Conservation (phyloP, 148 eudicot species). For the Rhododendron ovatum region DNA sequence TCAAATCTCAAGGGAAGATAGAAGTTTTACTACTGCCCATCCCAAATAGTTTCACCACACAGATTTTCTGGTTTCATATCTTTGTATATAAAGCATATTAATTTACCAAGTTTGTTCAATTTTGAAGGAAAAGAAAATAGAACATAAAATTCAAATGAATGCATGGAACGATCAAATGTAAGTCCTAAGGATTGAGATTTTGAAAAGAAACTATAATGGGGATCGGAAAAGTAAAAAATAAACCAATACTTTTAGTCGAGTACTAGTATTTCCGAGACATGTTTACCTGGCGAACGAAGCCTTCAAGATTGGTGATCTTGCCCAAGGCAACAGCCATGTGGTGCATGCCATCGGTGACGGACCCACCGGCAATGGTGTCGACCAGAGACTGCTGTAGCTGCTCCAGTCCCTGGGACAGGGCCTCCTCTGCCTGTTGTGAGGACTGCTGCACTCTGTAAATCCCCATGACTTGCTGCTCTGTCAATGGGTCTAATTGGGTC, state of each 20-base stretch:
- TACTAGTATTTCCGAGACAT: neutral
- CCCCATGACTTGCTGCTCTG: constrained; percentile 82
- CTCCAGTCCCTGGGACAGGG: constrained; percentile 72
- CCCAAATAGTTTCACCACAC: neutral
- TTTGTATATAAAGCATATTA: neutral
- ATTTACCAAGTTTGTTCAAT: neutral
- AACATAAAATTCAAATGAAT: neutral
- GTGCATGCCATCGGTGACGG: constrained; percentile 65
- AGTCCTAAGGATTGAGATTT: neutral
- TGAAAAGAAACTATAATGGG: neutral
- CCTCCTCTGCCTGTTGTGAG: constrained; percentile 89
- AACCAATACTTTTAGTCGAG: neutral
- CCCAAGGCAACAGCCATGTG: constrained; percentile 88
- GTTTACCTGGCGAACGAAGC: constrained; percentile 83
- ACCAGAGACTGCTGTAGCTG: constrained; percentile 83
- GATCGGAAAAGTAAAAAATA: neutral
- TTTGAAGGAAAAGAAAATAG: neutral
- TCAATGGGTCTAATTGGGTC: constrained; percentile 66
- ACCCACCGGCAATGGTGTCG: constrained; percentile 59
- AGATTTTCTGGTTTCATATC: neutral
- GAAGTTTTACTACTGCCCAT: neutral
- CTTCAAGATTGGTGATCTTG: constrained; percentile 86
- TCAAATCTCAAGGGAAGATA: neutral
- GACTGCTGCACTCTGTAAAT: constrained; percentile 79
- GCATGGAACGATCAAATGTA: neutral